phyloP scores from a whole-genome alignment of 2,329 filamentous ascomycete genomes.

The Colletotrichum australisinense region DNA sequence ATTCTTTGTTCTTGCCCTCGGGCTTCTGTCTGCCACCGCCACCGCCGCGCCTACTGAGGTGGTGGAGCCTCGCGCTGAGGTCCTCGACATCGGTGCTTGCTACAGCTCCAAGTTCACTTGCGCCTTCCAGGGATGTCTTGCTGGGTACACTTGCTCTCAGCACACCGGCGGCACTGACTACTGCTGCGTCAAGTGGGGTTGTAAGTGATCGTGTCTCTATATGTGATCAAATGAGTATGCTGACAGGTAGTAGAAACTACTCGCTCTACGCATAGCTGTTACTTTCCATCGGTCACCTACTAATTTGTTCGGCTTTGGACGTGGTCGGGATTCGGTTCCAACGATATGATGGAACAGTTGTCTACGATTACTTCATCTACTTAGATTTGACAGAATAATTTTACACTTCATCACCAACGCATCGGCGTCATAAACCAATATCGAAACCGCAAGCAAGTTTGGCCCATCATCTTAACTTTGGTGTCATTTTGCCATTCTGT shows the following conservation, averaged over 20 bases:
- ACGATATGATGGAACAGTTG: no score
- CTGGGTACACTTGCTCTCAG: not conserved
- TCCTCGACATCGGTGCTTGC: slow-evolving; percentile 6
- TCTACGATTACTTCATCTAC: no score
- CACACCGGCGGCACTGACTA: not conserved
- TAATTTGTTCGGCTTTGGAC: not conserved
- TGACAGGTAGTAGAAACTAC: not conserved
- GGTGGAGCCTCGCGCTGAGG: not conserved
- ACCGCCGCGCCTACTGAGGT: not conserved
- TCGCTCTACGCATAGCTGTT: not conserved
- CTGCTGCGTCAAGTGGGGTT: slow-evolving; percentile 19
- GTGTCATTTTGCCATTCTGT: not conserved
- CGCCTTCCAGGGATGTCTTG: slow-evolving; percentile 15
- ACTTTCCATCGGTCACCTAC: not conserved
- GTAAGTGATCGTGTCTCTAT: not conserved
- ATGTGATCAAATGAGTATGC: not conserved
- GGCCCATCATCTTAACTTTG: no score
- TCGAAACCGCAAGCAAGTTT: no score
- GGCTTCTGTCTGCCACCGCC: slow-evolving; percentile 3
- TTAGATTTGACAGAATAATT: no score
- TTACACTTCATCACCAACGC: no score
- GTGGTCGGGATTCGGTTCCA: no score
- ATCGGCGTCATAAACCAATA: no score
- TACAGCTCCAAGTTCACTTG: slow-evolving; percentile 10
- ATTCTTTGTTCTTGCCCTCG: slow-evolving; percentile 2